Percentiles rank a stretch among this genome's conserved stretches.
Evolutionary conservation across 129 eudicot genomes (phyloP).

Genomic region (Daucus carota): DNA sequence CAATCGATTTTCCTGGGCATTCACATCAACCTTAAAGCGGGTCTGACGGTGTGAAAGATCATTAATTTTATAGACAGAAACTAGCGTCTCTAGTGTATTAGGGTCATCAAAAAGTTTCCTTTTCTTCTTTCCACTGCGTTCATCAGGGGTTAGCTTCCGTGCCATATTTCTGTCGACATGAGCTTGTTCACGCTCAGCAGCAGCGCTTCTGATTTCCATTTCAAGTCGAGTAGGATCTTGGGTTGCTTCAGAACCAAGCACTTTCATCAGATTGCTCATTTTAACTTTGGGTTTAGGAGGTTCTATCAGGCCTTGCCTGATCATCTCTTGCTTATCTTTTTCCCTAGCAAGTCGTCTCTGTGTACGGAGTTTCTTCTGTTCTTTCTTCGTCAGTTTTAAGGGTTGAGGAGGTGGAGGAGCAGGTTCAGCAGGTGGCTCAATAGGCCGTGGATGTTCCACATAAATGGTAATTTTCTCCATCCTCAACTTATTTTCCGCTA

Average conservation of each 20-base stretch:
- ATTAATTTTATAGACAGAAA: slow-evolving; percentile 75
- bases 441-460: slow-evolving; percentile 92
- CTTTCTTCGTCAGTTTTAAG: slow-evolving; percentile 80
- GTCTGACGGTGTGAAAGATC: slow-evolving; percentile 79
- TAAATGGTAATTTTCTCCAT: slow-evolving; percentile 78
- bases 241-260: slow-evolving; percentile 93
- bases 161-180: slow-evolving; percentile 88
- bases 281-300: slow-evolving; percentile 96
- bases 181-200: slow-evolving; percentile 96
- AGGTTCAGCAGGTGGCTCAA: slow-evolving; percentile 89
- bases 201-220: slow-evolving; percentile 89
- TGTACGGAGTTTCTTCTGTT: slow-evolving; percentile 87
- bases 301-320: slow-evolving; percentile 76
- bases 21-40: slow-evolving; percentile 82
- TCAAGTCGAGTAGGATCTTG: slow-evolving; percentile 92
- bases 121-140: slow-evolving; percentile 88
- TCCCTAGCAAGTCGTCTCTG: slow-evolving; percentile 82
- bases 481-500: slow-evolving; percentile 46
- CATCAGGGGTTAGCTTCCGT: slow-evolving; percentile 91
- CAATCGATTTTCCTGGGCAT: slow-evolving; percentile 85
- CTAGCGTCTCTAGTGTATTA: slow-evolving; percentile 60
- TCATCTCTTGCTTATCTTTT: slow-evolving; percentile 93
- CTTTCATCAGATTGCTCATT: slow-evolving; percentile 97
- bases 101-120: slow-evolving; percentile 84
- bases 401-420: slow-evolving; percentile 99